phyloP scores from a whole-genome alignment of 1,284 basidiomycete species.

The Sporisorium iseilematis-ciliati region DNA sequence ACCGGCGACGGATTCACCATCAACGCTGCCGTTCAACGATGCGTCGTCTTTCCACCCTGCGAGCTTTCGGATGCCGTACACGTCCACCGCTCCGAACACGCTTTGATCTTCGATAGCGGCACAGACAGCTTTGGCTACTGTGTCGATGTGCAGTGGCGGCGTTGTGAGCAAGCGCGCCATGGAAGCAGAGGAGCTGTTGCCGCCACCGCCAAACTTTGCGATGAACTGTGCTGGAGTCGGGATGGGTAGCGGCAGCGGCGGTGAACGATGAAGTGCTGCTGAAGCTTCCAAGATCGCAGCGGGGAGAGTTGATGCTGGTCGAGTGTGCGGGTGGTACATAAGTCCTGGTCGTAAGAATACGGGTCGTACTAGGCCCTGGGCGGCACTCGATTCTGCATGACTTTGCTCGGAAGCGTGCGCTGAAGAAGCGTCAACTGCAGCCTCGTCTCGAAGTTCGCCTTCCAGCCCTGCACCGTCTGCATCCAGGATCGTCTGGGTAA shows the following conservation, averaged over 20 bases:
- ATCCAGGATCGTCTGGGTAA: slow-evolving; percentile 26
- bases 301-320: slow-evolving; percentile 86
- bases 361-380: slow-evolving; percentile 28
- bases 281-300: slow-evolving; percentile 84
- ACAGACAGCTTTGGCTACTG: slow-evolving; percentile 87
- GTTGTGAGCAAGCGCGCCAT: slow-evolving; percentile 82
- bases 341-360: slow-evolving; percentile 75
- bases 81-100: slow-evolving; percentile 50
- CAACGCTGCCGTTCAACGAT: slow-evolving; percentile 22
- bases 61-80: slow-evolving; percentile 51
- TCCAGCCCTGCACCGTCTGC: slow-evolving; percentile 50
- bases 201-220: slow-evolving; percentile 14
- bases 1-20: slow-evolving; percentile 12
- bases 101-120: slow-evolving; percentile 71
- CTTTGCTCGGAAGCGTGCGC: not conserved
- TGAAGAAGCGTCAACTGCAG: not conserved
- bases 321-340: slow-evolving; percentile 93
- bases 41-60: slow-evolving; percentile 59
- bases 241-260: slow-evolving; percentile 72
- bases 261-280: slow-evolving; percentile 52
- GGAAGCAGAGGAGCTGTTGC: slow-evolving; percentile 72
- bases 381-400: not conserved
- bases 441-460: slow-evolving; percentile 39
- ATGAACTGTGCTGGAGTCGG: slow-evolving; percentile 73
- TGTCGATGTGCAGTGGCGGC: slow-evolving; percentile 94